These are phyloP conservation scores for Logfia minima DNA, from an alignment of 129 eudicot species.

Conservation along the genomic window DNA sequence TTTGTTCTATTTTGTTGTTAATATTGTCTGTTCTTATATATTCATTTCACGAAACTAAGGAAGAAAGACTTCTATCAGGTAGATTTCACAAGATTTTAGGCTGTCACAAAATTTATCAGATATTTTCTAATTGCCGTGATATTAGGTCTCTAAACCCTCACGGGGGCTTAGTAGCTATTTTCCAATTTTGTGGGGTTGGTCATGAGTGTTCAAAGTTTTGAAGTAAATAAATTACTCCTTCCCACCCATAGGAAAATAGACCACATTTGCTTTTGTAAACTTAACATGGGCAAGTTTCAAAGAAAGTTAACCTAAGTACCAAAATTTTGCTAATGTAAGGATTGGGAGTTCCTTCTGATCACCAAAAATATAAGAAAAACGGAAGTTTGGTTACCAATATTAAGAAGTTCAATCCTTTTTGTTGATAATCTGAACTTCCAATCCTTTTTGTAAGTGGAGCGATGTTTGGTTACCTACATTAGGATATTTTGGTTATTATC, in stretches of 20 bases:
- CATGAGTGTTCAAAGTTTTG: neutral
- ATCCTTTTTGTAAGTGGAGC: too few species aligned
- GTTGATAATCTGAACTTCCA: neutral
- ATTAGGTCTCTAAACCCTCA: neutral
- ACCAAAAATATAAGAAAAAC: neutral
- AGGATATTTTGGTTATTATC: neutral
- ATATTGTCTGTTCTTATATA: neutral
- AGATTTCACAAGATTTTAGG: neutral
- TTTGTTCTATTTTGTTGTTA: neutral
- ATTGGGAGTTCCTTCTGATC: neutral
- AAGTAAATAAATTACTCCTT: conserved; percentile 11
- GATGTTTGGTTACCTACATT: neutral
- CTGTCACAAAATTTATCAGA: neutral
- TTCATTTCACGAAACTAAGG: neutral
- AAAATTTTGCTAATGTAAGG: neutral
- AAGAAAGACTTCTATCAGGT: neutral
- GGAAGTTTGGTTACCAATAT: neutral
- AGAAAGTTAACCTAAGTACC: too few species aligned
- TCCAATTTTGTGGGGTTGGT: neutral
- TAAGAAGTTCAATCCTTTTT: neutral
- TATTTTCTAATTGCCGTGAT: too few species aligned
- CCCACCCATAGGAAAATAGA: neutral
- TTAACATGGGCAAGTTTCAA: neutral
- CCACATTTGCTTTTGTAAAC: neutral
- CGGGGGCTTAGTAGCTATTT: neutral